phyloP scores from a whole-genome alignment of 805 yeast species.

The Barnettozyma vustinii region DNA sequence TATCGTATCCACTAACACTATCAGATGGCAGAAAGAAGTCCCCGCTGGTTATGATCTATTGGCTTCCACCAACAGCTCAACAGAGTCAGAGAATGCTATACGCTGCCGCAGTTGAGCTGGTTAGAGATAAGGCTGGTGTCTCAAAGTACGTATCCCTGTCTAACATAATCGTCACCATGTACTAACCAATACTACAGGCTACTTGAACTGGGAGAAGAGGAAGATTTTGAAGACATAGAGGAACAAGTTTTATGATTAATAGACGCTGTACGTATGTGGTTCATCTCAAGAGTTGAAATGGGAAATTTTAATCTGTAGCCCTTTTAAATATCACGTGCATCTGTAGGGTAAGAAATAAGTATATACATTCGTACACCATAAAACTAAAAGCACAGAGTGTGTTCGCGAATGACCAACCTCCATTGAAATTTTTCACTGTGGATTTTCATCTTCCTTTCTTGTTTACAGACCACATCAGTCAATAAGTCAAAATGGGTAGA shows the following conservation, averaged over 20 bases:
- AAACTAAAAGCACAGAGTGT: too few species aligned
- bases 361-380: neutral
- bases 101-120: slow-evolving; percentile 83
- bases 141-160: slow-evolving; percentile 23
- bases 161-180: neutral
- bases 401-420: neutral
- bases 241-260: slow-evolving; percentile 19
- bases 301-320: neutral
- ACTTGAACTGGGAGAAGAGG: slow-evolving; percentile 60
- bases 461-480: slow-evolving; percentile 16
- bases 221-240: slow-evolving; percentile 60
- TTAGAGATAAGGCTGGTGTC: slow-evolving; percentile 52
- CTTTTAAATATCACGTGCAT: neutral
- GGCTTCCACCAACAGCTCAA: slow-evolving; percentile 83
- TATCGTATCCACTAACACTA: slow-evolving; percentile 68
- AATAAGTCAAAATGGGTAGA: slow-evolving; percentile 92
- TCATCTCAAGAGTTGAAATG: too few species aligned
- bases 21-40: slow-evolving; percentile 68
- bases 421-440: neutral
- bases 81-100: slow-evolving; percentile 81
- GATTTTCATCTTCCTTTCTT: slow-evolving; percentile 2
- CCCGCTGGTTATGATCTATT: slow-evolving; percentile 79
- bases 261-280: too few species aligned
- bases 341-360: neutral
- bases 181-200: slow-evolving; percentile 35